These are phyloP conservation scores for Chlorella sp. DNA, from an alignment of 139 green algal species.

Conservation along the genomic window DNA sequence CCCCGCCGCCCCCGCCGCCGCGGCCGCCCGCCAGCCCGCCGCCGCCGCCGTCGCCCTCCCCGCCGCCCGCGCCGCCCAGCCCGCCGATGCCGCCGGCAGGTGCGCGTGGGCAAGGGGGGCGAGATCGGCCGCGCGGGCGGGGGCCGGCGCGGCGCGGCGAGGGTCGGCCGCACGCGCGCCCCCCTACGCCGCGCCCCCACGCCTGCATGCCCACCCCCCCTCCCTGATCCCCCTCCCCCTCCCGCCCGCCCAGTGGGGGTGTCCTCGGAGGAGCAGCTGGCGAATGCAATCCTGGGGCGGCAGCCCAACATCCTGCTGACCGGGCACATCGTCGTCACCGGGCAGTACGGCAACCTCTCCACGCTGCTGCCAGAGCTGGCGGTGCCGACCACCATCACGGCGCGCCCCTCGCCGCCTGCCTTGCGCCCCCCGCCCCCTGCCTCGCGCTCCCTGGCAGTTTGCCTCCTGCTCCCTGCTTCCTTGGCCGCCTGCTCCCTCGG, in stretches of 20 bases:
- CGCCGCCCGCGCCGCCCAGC: constrained; percentile 6
- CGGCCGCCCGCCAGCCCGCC: neutral
- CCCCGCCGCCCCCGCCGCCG: neutral
- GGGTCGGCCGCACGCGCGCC: too few relatives aligned
- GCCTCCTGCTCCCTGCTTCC: too few relatives aligned
- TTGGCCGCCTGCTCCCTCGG: too few relatives aligned
- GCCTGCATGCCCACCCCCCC: neutral
- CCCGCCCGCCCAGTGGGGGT: neutral
- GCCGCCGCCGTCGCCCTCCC: neutral
- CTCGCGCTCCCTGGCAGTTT: too few relatives aligned
- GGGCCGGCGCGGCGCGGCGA: too few relatives aligned
- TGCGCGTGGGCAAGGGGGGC: too few relatives aligned
- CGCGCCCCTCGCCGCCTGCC: too few relatives aligned
- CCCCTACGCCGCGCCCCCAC: too few relatives aligned
- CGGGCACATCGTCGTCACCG: constrained; percentile 12
- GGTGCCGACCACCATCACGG: constrained; percentile 23
- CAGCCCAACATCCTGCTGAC: constrained; percentile 12
- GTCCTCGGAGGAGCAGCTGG: constrained; percentile 8
- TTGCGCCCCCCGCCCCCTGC: too few relatives aligned
- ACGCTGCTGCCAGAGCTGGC: constrained; percentile 18
- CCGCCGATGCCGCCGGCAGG: too few relatives aligned
- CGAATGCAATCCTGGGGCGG: constrained; percentile 8
- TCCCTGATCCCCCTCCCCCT: neutral
- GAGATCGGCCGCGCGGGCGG: too few relatives aligned
- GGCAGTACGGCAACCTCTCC: neutral